Conservation (phyloP, 2,329 filamentous ascomycete genomes). For the Penicillium sp. region DNA sequence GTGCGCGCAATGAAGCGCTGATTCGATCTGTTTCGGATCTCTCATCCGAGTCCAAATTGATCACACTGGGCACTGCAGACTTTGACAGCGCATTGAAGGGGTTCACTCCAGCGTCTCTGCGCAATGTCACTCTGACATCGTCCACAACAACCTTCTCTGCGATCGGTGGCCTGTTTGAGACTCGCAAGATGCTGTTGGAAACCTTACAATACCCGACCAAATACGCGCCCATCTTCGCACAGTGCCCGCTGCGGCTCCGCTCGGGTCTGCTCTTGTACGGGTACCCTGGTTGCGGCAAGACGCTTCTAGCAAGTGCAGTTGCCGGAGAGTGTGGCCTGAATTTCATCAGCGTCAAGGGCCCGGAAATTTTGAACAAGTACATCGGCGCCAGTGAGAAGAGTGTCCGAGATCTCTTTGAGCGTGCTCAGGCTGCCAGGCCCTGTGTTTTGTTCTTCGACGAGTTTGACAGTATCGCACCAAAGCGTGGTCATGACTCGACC, state of each 20-base stretch:
- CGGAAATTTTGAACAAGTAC: constrained; percentile 98
- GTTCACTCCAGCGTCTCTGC: constrained; percentile 89
- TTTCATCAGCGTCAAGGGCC: constrained; percentile 97
- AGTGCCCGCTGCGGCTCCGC: constrained; percentile 88
- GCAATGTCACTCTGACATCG: constrained; percentile 88
- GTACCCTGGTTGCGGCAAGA: constrained; percentile 94
- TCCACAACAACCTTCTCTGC: constrained; percentile 88
- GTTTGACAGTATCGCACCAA: constrained; percentile 95
- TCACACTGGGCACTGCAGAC: constrained; percentile 66
- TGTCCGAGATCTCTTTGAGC: constrained; percentile 89
- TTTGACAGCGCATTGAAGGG: constrained; percentile 81
- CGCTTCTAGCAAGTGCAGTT: constrained; percentile 89
- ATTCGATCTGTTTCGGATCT: constrained; percentile 67
- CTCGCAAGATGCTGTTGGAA: constrained; percentile 84
- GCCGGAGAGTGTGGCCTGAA: constrained; percentile 96
- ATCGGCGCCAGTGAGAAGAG: constrained; percentile 97
- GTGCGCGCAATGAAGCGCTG: constrained; percentile 85
- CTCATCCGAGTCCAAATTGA: constrained; percentile 46
- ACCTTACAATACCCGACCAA: constrained; percentile 96
- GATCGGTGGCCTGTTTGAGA: constrained; percentile 82
- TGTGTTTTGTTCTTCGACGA: constrained; percentile 98
- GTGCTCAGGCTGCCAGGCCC: constrained; percentile 78
- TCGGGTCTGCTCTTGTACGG: constrained; percentile 91
- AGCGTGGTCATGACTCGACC: constrained; percentile 92
- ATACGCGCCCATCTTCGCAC: constrained; percentile 94